These are phyloP conservation scores for Penicillium lividum DNA, from an alignment of 495 filamentous ascomycete genomes.

Conservation along the genomic window DNA sequence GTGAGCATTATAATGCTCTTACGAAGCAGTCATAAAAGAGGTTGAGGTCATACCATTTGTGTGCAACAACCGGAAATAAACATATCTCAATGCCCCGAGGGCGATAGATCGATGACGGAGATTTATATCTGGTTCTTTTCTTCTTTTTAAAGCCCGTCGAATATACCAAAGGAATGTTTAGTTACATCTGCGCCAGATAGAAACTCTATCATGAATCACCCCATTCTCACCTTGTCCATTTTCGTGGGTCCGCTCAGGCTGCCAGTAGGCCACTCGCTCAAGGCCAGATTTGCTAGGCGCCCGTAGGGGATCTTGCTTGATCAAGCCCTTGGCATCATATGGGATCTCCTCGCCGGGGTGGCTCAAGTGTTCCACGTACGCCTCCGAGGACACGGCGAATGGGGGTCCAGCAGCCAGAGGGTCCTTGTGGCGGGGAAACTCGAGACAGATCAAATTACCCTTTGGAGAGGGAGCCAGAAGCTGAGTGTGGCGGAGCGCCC, in stretches of 20 bases:
- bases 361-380: conserved; percentile 67
- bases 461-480: conserved; percentile 57
- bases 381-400: conserved; percentile 58
- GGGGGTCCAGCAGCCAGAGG: conserved; percentile 67
- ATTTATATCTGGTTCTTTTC: conserved; percentile 1
- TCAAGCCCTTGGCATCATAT: conserved; percentile 57
- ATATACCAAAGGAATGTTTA: conserved; percentile 14
- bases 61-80: neutral
- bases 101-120: neutral
- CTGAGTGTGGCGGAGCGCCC: conserved; percentile 65
- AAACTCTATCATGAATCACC: conserved; percentile 38
- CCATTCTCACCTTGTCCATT: conserved; percentile 38
- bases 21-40: conserved; percentile 19
- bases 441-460: conserved; percentile 73
- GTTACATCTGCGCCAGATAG: conserved; percentile 39
- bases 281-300: conserved; percentile 48
- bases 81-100: neutral
- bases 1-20: conserved; percentile 96
- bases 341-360: conserved; percentile 64
- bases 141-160: conserved; percentile 1
- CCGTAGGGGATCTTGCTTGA: conserved; percentile 47
- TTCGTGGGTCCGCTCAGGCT: conserved; percentile 68
- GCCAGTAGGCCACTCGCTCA: conserved; percentile 61
- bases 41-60: neutral
- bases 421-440: conserved; percentile 75